These are phyloP conservation scores for Trypanosoma scelopori DNA, from an alignment of 208 protist genomes.

Conservation along the genomic window DNA sequence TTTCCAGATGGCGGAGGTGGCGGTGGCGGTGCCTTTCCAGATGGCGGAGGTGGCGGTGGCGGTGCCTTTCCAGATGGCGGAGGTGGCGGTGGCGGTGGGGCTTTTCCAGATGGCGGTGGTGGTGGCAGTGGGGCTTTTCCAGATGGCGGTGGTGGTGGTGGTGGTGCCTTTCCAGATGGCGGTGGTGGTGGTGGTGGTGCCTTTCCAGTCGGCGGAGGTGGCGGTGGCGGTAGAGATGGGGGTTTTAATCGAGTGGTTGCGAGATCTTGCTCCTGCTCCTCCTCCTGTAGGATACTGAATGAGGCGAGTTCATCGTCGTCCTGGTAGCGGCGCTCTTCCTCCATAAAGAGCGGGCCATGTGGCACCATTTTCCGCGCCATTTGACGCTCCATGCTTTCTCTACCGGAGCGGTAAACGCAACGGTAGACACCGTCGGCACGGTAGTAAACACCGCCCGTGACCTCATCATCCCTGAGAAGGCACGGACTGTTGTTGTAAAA, in stretches of 20 bases:
- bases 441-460: constrained; percentile 54
- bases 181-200: no score
- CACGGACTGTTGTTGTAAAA: constrained; percentile 16
- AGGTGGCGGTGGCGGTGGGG: no score
- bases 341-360: constrained; percentile 28
- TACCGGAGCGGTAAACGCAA: not conserved
- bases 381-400: constrained; percentile 1
- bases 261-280: constrained; percentile 3
- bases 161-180: no score
- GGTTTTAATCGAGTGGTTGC: constrained; percentile 2
- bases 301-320: constrained; percentile 47
- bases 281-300: not conserved
- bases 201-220: no score
- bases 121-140: constrained; percentile 6
- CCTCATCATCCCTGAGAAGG: constrained; percentile 18
- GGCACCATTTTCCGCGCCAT: not conserved
- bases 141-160: no score
- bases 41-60: no score
- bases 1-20: no score
- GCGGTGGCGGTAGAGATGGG: constrained; percentile 11
- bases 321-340: constrained; percentile 59
- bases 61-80: no score
- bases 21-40: no score
- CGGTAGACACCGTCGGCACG: constrained; percentile 42
- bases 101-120: constrained; percentile 13